Evolutionary conservation across 495 filamentous ascomycete genomes (phyloP), one percentile per base, ranked within the genome.

Genomic region (Annulohypoxylon stygium): DNA sequence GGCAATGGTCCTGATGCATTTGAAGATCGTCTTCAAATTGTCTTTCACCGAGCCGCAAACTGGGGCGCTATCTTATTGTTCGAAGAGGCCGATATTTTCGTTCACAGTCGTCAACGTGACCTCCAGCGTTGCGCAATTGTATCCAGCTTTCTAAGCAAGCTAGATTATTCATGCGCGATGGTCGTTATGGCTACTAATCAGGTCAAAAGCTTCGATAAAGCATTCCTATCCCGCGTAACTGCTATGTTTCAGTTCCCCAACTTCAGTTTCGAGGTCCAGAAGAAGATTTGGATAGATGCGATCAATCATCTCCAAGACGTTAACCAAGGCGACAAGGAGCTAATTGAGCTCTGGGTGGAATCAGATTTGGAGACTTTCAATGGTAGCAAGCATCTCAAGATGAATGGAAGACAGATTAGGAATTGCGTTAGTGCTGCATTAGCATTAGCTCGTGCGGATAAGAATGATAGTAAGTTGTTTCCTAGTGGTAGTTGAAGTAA

Each of bases 341-440:
- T 0, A 20, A 16, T 50, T 7, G n/a, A 20, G 16, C 23, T 16
- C 47, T 50, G 47, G 47, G 47, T 50, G 20, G 10, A 16, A 50
- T n/a, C n/a, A n/a, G n/a, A n/a, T n/a, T n/a, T n/a, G n/a, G n/a
- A 14, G 7, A 16, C 23, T 16, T 16, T 50, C 5, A 4, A 23
- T 20, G 18, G n/a, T 23, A 0, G 10, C 1, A 9, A 16, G n/a
- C 20, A 23, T 20, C 1, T 50, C 1, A 23, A 10, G 1, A 50
- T 50, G 47, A 50, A 50, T 25, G 47, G 47, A 2, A 50, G 47
- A 10, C 16, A 50, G 47, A 50, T 50, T 23, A 50, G 47, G 47
- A 50, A 50, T 16, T 50, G 47, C 10, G 23, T 50, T 16, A 50
- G n/a, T 23, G 47, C 47, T 20, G 47, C 47, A 3, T 2, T 16